Conservation (phyloP, 257 asterid species). For the Solanum chmielewskii region DNA sequence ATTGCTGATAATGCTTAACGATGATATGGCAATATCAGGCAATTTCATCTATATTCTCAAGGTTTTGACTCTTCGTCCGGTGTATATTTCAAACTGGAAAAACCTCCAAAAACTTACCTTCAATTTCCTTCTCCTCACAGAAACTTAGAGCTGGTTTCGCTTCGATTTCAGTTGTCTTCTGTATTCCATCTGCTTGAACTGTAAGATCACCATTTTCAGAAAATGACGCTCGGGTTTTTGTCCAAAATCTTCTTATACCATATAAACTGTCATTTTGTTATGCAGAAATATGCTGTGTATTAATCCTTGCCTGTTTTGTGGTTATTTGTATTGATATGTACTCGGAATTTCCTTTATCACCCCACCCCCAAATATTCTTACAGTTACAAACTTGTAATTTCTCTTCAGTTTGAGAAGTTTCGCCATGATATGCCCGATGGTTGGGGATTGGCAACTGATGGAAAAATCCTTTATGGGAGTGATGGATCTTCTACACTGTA, state of each 20-base stretch:
- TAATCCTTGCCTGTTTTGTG: not conserved
- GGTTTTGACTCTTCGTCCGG: not conserved
- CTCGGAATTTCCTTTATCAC: not conserved
- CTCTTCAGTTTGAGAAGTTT: slow-evolving; percentile 48
- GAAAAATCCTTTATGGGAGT: slow-evolving; percentile 61
- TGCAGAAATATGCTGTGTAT: not conserved
- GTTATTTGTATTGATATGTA: not conserved
- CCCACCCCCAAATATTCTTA: not conserved
- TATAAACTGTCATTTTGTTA: not conserved
- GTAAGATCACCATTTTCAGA: not conserved
- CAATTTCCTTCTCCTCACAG: not conserved
- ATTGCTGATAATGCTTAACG: not conserved
- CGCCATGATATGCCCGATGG: slow-evolving; percentile 82
- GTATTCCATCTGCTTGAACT: not conserved
- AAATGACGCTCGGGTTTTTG: not conserved
- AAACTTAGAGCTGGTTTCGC: not conserved
- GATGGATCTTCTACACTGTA: slow-evolving; percentile 89
- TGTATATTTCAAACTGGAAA: not conserved
- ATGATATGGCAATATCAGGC: not conserved
- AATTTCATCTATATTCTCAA: not conserved
- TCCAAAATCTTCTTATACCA: not conserved
- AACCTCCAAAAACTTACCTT: not conserved
- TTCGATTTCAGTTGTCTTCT: not conserved
- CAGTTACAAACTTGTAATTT: not conserved
- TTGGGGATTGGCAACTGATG: slow-evolving; percentile 97